Evolutionary conservation across 805 yeast genomes (phyloP).

Genomic region (Kluyveromyces wickerhamii): DNA sequence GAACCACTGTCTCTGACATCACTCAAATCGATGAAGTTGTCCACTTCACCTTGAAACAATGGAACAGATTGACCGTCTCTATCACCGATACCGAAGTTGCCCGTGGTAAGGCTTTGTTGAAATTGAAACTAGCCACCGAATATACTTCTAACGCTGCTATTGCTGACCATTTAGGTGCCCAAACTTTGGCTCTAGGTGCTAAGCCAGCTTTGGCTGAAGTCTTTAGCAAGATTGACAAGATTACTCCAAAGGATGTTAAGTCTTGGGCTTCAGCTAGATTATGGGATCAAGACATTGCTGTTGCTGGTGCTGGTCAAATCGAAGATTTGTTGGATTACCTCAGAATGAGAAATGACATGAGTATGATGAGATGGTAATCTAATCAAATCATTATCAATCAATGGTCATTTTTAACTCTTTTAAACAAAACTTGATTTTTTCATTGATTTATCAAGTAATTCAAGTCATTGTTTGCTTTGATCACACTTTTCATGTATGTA

Average conservation of each 20-base stretch:
- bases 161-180: slow-evolving; percentile 50
- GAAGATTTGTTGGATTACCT: slow-evolving; percentile 77
- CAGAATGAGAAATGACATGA: slow-evolving; percentile 84
- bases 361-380: slow-evolving; percentile 72
- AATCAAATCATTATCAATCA: not conserved
- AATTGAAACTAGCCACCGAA: slow-evolving; percentile 49
- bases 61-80: slow-evolving; percentile 77
- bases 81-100: slow-evolving; percentile 70
- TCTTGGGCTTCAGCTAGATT: slow-evolving; percentile 68
- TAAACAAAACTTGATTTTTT: no score
- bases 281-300: slow-evolving; percentile 81
- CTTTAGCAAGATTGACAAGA: slow-evolving; percentile 53
- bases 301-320: slow-evolving; percentile 79
- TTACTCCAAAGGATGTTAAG: slow-evolving; percentile 51
- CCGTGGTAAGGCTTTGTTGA: slow-evolving; percentile 66
- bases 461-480: not conserved
- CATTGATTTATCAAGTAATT: not conserved
- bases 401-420: slow-evolving; percentile 3
- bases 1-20: slow-evolving; percentile 55
- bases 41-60: slow-evolving; percentile 76
- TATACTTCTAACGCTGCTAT: slow-evolving; percentile 43
- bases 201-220: slow-evolving; percentile 54
- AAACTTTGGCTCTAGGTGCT: slow-evolving; percentile 54
- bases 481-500: slow-evolving; percentile 1
- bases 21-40: slow-evolving; percentile 61